Evolutionary conservation across 768 basidiomycete genomes (phyloP).

Genomic region (Leccinum aurantiacum): DNA sequence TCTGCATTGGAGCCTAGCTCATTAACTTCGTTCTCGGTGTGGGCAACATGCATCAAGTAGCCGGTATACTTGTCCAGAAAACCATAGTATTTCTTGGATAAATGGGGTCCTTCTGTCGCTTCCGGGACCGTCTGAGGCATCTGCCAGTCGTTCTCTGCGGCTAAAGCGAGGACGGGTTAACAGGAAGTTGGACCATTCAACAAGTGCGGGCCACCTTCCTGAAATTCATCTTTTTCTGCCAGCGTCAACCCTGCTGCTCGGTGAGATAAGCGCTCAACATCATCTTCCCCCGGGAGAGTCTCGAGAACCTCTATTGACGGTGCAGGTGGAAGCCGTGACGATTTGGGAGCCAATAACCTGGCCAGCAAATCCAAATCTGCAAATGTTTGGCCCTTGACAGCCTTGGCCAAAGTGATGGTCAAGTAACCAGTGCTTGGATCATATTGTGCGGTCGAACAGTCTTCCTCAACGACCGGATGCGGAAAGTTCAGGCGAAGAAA

Average conservation of each 20-base stretch:
- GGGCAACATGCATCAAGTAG: constrained; percentile 70
- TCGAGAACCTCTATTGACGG: constrained; percentile 61
- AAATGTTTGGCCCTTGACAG: constrained; percentile 62
- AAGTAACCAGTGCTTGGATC: constrained; percentile 79
- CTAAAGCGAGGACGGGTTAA: constrained; percentile 39
- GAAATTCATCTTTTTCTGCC: constrained; percentile 52
- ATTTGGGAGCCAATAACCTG: constrained; percentile 71
- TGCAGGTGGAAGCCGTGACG: constrained; percentile 32
- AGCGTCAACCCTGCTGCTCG: constrained; percentile 48
- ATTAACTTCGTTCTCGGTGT: constrained; percentile 80
- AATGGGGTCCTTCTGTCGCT: constrained; percentile 36
- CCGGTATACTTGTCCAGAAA: constrained; percentile 75
- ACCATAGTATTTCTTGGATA: constrained; percentile 59
- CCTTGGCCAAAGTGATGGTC: constrained; percentile 72
- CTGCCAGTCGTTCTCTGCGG: constrained; percentile 78
- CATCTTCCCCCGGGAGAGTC: constrained; percentile 28
- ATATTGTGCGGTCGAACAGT: constrained; percentile 65
- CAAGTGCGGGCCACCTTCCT: constrained; percentile 44
- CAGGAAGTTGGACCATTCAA: not conserved
- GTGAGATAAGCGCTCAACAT: constrained; percentile 42
- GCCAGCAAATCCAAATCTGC: constrained; percentile 77
- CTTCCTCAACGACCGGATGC: constrained; percentile 62
- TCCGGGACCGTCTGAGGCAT: constrained; percentile 61
- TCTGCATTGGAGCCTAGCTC: constrained; percentile 74
- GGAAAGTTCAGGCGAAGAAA: constrained; percentile 80